Evolutionary conservation across 2,329 filamentous ascomycete genomes (phyloP), one percentile per base, ranked within the genome.

Genomic region (Lasiodiplodia sp.): DNA sequence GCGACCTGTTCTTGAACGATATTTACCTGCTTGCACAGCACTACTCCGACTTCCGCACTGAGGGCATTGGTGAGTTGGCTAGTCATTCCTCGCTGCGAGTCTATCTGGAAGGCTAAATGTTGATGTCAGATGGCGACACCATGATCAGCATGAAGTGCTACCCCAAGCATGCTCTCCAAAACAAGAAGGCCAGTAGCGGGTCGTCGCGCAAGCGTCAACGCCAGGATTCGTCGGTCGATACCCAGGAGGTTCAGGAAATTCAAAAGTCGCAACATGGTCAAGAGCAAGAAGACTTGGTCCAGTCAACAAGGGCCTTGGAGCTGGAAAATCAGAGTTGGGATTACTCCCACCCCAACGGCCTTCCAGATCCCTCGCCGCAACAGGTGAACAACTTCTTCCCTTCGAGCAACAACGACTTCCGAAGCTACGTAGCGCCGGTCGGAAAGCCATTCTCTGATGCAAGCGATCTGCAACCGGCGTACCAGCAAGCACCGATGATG

Each of bases 131-230:
- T 10, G 58, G 52, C 23, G 67, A 68, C 38, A 53, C 58, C 21
- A 25, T 57, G 51, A n/a, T 56, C 31, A 21, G 18, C 38, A 65
- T 68, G 58, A 68, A 58, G 58, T 31, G 31, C 21, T 68, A 68
- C 37, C 67, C 67, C 3, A 68, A 68, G 60, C 67, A 68, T 18
- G 67, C 67, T n/a, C 67, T 68, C 28, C 44, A 57, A 18, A 56
- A 34, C 38, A 68, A 68, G 28, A 62, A 63, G n/a, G 28, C 23
- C 14, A 47, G 34, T 8, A 37, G 52, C 2, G 37, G 47, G 25
- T 25, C 40, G 8, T 52, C 65, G 11, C 58, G 67, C 18, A 68
- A 68, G 40, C 67, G 67, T 11, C 51, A 55, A 18, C 58, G 58
- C 14, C 51, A 68, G 40, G 52, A 68, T 37, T 68, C 67, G 16